Conservation (phyloP, 2,329 filamentous ascomycete genomes). For the Scytalidium lignicola region DNA sequence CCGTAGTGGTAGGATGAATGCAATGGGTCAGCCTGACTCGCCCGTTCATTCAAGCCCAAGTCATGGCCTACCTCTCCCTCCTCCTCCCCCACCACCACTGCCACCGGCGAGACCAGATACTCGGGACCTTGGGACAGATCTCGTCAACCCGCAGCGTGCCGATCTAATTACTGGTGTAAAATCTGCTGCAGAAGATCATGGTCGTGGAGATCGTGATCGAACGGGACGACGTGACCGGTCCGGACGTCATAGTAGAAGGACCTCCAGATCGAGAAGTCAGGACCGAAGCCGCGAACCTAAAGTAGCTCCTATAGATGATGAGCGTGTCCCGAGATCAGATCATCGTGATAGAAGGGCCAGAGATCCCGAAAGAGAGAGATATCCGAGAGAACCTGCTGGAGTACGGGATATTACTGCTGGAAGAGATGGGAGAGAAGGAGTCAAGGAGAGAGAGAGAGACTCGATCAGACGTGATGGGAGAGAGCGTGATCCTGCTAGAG, state of each 20-base stretch:
- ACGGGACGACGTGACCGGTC: conserved; percentile 23
- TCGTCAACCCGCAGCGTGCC: conserved; percentile 21
- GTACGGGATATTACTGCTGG: conserved; percentile 14
- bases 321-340: conserved; percentile 18
- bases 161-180: conserved; percentile 23
- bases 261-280: conserved; percentile 19
- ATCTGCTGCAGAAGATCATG: conserved; percentile 6
- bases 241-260: conserved; percentile 24
- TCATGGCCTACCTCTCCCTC: conserved; percentile 50
- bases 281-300: conserved; percentile 24
- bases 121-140: conserved; percentile 17
- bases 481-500: conserved; percentile 14
- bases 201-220: conserved; percentile 23
- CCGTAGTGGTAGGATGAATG: conserved; percentile 28
- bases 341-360: conserved; percentile 22
- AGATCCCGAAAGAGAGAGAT: conserved; percentile 14
- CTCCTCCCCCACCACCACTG: conserved; percentile 45
- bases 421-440: conserved; percentile 11
- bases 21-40: conserved; percentile 44
- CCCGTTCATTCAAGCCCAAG: conserved; percentile 41
- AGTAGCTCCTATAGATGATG: conserved; percentile 20
- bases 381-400: conserved; percentile 14
- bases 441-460: conserved; percentile 17
- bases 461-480: conserved; percentile 16
- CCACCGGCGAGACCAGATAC: conserved; percentile 36